Evolutionary conservation across 1,284 basidiomycete species (phyloP).

Genomic region (Cryptococcus sp.): DNA sequence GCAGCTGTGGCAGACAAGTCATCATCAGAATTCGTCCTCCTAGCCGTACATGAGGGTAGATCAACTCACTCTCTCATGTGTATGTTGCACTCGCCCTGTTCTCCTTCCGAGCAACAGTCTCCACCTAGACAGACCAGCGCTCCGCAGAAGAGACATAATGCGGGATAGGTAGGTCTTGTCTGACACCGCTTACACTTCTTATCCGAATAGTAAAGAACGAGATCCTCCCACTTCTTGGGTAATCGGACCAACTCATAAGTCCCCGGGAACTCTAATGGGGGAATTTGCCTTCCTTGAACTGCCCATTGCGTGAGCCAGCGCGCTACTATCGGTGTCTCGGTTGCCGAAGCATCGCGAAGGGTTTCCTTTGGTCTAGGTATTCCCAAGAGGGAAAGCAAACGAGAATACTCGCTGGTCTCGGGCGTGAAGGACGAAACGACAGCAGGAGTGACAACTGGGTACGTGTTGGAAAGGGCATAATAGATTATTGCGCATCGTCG

Average conservation of each 20-base stretch:
- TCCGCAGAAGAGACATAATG: constrained; percentile 90
- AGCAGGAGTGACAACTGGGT: constrained; percentile 61
- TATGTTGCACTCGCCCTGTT: constrained; percentile 87
- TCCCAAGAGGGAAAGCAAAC: constrained; percentile 71
- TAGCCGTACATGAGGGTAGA: background rate
- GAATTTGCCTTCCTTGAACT: constrained; percentile 50
- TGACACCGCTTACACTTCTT: constrained; percentile 73
- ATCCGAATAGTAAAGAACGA: constrained; percentile 72
- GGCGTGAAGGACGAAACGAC: constrained; percentile 53
- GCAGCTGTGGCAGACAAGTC: constrained; percentile 62
- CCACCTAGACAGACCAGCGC: constrained; percentile 85
- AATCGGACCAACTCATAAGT: constrained; percentile 82
- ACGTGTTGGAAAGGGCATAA: constrained; percentile 64
- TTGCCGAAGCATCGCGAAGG: constrained; percentile 61
- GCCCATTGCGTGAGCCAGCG: constrained; percentile 52
- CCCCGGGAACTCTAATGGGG: constrained; percentile 78
- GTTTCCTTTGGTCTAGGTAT: constrained; percentile 72
- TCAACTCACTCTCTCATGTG: constrained; percentile 84
- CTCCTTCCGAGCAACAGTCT: constrained; percentile 81
- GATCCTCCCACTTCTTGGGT: constrained; percentile 76
- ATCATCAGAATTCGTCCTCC: background rate
- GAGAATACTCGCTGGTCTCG: constrained; percentile 67
- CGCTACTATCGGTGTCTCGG: constrained; percentile 54
- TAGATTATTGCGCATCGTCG: constrained; percentile 84
- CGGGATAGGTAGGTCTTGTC: constrained; percentile 79